These are phyloP conservation scores for Pterocarpus macrocarpus DNA, from an alignment of 306 rosid species.

Conservation along the genomic window DNA sequence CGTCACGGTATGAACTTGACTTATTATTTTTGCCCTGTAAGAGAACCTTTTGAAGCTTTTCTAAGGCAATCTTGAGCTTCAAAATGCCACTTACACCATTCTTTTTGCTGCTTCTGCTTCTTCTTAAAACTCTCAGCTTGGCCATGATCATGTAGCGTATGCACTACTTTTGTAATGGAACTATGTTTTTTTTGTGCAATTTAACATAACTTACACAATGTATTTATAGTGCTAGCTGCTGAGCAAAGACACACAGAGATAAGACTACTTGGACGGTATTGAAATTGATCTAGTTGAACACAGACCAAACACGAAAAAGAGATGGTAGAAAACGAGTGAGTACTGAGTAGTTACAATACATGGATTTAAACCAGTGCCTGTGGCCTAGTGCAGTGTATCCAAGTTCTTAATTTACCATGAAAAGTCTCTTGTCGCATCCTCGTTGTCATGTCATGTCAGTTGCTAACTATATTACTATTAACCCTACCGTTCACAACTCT, in stretches of 20 bases:
- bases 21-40: constrained; percentile 39
- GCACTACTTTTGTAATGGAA: background rate
- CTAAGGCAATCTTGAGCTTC: constrained; percentile 56
- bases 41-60: constrained; percentile 65
- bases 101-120: constrained; percentile 40
- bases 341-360: background rate
- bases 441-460: background rate
- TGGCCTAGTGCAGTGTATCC: background rate
- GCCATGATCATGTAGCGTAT: constrained; percentile 47
- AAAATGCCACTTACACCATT: constrained; percentile 53
- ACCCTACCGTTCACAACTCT: background rate
- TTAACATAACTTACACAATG: background rate
- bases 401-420: background rate
- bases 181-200: background rate
- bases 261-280: background rate
- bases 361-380: background rate
- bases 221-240: constrained; percentile 32
- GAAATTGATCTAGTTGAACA: constrained; percentile 20
- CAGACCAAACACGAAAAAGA: constrained; percentile 30
- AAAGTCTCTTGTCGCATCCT: background rate
- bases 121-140: constrained; percentile 16
- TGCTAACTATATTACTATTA: no score
- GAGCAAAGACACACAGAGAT: background rate
- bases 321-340: background rate
- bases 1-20: constrained; percentile 10